Base-by-base conservation (phyloP, 768 basidiomycete genomes). In the Pulveroboletus ravenelii region DNA sequence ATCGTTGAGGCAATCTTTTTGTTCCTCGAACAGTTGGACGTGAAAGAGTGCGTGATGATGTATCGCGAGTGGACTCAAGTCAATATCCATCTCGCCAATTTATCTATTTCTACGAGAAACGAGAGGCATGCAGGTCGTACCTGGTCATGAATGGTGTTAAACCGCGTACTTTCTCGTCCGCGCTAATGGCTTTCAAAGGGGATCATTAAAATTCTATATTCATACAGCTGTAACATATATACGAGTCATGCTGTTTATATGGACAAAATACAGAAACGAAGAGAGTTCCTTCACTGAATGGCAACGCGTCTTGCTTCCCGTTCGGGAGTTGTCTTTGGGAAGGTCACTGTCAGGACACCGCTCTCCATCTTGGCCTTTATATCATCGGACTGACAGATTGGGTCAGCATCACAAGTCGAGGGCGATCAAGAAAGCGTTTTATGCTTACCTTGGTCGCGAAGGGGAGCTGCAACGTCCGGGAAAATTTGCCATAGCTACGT, bases 321-420 rank as follows among this genome's bases (percentile, higher is more conserved):
- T 51, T 76, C 77, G 9, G 66, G 36, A 15, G 36, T 62, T 10
- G 65, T 57, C 62, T 71, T 74, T 13, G 76, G 77, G 68, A 78
- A 79, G 15, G 64, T 70, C 18, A 78, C 68, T 0, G 63, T 67
- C 48, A 80, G 58, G 18, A 80, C 60, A 6, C 77, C 77, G 32
- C 75, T 57, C 32, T 72, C 71, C 70, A 78, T 72, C 20, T 58
- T 61, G 1, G 77, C 78, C 52, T 71, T 74, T 55, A 79, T 71
- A 27, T 74, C 67, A 35, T 74, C 68, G 30, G 63, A 61, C 75
- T 78, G 48, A 13, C 43, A 1, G 9, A 32, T 1, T 15, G 6
- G 17, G 48, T 9, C 25, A 13, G 37, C 13, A 45, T 8, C 13
- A 23, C 20, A n/a, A 34, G 4, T 41, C 20, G 13, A n/a, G 4